Conservation (phyloP, 2,329 filamentous ascomycete species). For the Arthrobotrys sphaeroides region DNA sequence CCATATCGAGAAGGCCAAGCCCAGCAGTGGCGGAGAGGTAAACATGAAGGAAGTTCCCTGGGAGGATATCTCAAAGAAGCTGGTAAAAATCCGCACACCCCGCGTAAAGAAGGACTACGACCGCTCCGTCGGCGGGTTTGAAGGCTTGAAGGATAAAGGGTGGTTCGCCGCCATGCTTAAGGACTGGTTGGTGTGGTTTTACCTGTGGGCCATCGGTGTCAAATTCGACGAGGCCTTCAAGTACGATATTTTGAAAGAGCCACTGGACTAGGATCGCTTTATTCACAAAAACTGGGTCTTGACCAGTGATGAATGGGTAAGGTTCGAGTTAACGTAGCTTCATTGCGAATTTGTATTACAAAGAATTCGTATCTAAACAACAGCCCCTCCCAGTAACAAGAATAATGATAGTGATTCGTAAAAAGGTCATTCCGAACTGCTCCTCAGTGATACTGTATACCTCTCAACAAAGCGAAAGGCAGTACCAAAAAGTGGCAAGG, state of each 20-base stretch:
- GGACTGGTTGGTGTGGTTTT: slow-evolving; percentile 49
- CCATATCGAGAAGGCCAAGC: slow-evolving; percentile 8
- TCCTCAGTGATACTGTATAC: too few relatives aligned
- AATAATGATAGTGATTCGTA: too few relatives aligned
- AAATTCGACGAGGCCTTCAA: slow-evolving; percentile 50
- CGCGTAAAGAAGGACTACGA: slow-evolving; percentile 46
- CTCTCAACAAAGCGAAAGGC: too few relatives aligned
- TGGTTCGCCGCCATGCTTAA: slow-evolving; percentile 42
- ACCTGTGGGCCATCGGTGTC: slow-evolving; percentile 31
- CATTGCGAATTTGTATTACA: background rate
- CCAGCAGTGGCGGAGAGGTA: background rate
- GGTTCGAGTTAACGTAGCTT: background rate
- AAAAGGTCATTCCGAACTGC: too few relatives aligned
- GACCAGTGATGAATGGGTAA: background rate
- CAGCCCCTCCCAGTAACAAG: too few relatives aligned
- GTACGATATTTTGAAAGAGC: slow-evolving; percentile 47
- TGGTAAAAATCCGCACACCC: slow-evolving; percentile 36
- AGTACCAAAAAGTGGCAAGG: background rate
- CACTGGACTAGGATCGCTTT: background rate
- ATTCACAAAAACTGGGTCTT: background rate
- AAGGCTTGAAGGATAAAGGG: slow-evolving; percentile 40
- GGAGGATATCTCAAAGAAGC: slow-evolving; percentile 34
- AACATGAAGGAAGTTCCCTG: slow-evolving; percentile 19
- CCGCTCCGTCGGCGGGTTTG: slow-evolving; percentile 42
- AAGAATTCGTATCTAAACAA: too few relatives aligned